These are phyloP conservation scores for Fusarium chuoi DNA, from an alignment of 2,329 filamentous ascomycete species.

Conservation along the genomic window DNA sequence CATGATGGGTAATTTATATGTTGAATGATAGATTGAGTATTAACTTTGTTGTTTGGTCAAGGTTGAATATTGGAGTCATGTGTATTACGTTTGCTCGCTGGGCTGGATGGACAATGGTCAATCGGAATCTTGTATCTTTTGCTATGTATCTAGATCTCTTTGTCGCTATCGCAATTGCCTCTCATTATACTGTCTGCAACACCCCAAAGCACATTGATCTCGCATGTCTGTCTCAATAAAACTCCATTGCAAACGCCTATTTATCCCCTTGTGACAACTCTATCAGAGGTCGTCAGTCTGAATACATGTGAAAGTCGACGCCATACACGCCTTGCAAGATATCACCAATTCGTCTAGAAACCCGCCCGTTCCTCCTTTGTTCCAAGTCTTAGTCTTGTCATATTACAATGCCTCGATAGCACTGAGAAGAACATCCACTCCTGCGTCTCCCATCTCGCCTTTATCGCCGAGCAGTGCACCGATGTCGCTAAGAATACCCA, in stretches of 20 bases:
- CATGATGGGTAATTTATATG: background rate
- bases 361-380: background rate
- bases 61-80: background rate
- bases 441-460: slow-evolving; percentile 59
- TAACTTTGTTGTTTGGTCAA: background rate
- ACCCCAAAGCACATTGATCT: background rate
- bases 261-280: slow-evolving; percentile 27
- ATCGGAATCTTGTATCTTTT: background rate
- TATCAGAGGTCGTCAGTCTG: slow-evolving; percentile 16
- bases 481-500: slow-evolving; percentile 90
- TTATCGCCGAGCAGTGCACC: slow-evolving; percentile 76
- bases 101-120: background rate
- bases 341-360: background rate
- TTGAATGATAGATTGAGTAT: background rate
- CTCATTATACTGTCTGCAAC: background rate
- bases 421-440: slow-evolving; percentile 67
- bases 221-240: background rate
- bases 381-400: background rate
- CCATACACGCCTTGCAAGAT: slow-evolving; percentile 26
- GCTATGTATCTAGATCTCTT: background rate
- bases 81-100: no score
- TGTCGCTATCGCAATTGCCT: background rate
- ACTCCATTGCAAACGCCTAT: slow-evolving; percentile 32
- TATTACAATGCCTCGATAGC: slow-evolving; percentile 67
- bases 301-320: slow-evolving; percentile 21